These are phyloP conservation scores for Saraca asoca DNA, from an alignment of 331 rosid species.

Conservation along the genomic window DNA sequence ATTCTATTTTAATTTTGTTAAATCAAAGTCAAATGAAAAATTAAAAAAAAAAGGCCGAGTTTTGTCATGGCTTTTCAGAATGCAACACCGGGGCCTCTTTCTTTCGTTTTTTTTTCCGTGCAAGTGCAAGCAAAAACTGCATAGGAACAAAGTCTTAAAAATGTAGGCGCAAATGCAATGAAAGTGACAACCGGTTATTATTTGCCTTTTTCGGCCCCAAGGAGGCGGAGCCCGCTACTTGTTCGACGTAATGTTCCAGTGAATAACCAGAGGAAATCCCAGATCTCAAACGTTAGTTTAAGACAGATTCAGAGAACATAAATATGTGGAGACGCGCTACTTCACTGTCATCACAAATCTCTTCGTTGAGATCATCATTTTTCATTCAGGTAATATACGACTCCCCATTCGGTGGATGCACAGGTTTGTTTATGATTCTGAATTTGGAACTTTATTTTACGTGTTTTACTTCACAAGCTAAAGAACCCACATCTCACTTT, in stretches of 20 bases:
- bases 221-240: background rate
- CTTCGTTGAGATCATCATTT: constrained; percentile 40
- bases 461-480: background rate
- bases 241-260: constrained; percentile 18
- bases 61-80: too few relatives aligned
- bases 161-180: too few relatives aligned
- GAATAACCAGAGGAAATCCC: background rate
- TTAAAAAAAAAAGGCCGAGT: too few relatives aligned
- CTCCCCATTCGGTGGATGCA: background rate
- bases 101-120: too few relatives aligned
- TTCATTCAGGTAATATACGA: constrained; percentile 34
- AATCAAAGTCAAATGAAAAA: too few relatives aligned
- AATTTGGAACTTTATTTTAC: background rate
- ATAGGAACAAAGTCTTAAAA: too few relatives aligned
- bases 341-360: constrained; percentile 41
- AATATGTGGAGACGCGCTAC: constrained; percentile 76
- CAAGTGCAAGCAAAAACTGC: too few relatives aligned
- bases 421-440: background rate
- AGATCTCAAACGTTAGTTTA: background rate
- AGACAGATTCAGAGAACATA: background rate
- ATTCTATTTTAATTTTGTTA: too few relatives aligned
- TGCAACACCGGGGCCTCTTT: too few relatives aligned
- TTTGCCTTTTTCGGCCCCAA: background rate
- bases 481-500: background rate
- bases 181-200: too few relatives aligned